Evolutionary conservation across 768 basidiomycete genomes (phyloP).

Genomic region (Gloeopeniophorella convolvens): DNA sequence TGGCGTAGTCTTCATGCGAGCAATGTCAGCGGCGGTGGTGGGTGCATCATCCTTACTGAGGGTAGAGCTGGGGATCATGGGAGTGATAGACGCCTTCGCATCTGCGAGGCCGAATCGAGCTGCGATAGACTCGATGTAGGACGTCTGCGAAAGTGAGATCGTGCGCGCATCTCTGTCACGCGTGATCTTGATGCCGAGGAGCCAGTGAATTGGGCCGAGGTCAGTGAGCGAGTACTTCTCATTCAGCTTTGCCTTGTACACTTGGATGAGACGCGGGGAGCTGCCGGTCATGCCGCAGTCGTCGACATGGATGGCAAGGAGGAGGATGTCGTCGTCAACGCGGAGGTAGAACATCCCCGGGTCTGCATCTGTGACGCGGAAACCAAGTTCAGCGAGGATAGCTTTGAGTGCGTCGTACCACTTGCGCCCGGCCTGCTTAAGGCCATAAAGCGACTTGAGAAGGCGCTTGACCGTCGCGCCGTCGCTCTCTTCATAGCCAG

Average conservation of each 20-base stretch:
- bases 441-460: slow-evolving; percentile 18
- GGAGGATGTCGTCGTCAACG: not conserved
- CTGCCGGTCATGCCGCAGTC: slow-evolving; percentile 14
- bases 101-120: slow-evolving; percentile 8
- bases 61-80: slow-evolving; percentile 3
- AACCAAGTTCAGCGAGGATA: slow-evolving; percentile 10
- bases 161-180: slow-evolving; percentile 19
- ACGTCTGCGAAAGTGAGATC: slow-evolving; percentile 18
- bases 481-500: slow-evolving; percentile 2
- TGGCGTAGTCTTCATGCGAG: slow-evolving; percentile 24
- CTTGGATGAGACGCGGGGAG: not conserved
- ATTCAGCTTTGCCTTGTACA: not conserved
- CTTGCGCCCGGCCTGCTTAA: slow-evolving; percentile 19
- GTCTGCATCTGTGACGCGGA: slow-evolving; percentile 14
- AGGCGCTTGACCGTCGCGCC: slow-evolving; percentile 17
- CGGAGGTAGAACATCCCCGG: slow-evolving; percentile 14
- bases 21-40: slow-evolving; percentile 8
- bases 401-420: slow-evolving; percentile 18
- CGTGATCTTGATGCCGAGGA: slow-evolving; percentile 28
- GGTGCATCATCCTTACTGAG: not conserved
- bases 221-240: slow-evolving; percentile 18
- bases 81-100: slow-evolving; percentile 8
- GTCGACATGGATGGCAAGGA: slow-evolving; percentile 23
- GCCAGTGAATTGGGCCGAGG: slow-evolving; percentile 25
- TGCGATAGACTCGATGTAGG: slow-evolving; percentile 23